Percentiles rank a stretch among this genome's conserved stretches.
These are phyloP conservation scores for Lactifluus rugatus DNA, from an alignment of 768 basidiomycete species.

Conservation along the genomic window DNA sequence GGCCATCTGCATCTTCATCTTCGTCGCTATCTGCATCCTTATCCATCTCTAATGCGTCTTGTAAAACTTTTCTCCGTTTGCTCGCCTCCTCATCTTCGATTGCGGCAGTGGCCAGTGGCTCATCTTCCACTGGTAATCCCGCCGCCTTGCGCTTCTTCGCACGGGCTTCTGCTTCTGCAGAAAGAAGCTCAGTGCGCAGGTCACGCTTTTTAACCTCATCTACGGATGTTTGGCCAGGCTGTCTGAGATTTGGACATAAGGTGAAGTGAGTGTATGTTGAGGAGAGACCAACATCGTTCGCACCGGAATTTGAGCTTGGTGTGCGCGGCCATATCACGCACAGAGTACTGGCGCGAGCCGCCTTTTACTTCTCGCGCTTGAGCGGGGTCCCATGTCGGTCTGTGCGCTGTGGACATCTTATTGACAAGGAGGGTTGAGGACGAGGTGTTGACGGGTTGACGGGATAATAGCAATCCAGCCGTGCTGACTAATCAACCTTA, in stretches of 20 bases:
- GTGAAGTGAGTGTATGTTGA: background rate
- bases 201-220: conserved; percentile 72
- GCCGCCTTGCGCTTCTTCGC: conserved; percentile 91
- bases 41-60: conserved; percentile 81
- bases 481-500: conserved; percentile 4
- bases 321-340: conserved; percentile 88
- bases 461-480: too few species aligned
- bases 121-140: conserved; percentile 38
- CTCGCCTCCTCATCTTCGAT: conserved; percentile 51
- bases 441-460: background rate
- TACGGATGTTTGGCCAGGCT: conserved; percentile 81
- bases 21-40: conserved; percentile 82
- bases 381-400: conserved; percentile 96
- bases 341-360: conserved; percentile 86
- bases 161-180: conserved; percentile 77
- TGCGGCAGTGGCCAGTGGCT: conserved; percentile 31
- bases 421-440: background rate
- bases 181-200: conserved; percentile 70
- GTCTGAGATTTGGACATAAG: conserved; percentile 34
- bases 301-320: conserved; percentile 98
- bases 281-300: conserved; percentile 16
- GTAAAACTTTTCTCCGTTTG: conserved; percentile 80
- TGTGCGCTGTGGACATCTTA: conserved; percentile 70
- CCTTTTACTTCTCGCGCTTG: conserved; percentile 89
- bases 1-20: conserved; percentile 31